These are phyloP conservation scores for Phytophthora macrochlamydospora DNA, from an alignment of 352 stramenopile species.

Conservation along the genomic window DNA sequence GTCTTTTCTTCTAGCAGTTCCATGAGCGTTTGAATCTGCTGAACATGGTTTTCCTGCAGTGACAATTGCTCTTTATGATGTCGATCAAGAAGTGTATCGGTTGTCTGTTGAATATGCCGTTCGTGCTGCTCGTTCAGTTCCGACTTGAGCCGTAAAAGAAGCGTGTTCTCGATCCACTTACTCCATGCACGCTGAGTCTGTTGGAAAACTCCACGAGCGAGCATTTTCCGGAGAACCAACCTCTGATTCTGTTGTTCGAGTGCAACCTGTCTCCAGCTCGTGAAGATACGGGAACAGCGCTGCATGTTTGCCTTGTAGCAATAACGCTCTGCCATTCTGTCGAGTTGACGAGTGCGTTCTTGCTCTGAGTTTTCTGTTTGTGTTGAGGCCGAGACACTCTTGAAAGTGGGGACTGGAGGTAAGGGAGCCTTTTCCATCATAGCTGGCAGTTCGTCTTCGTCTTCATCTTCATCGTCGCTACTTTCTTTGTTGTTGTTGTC, in stretches of 20 bases:
- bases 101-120: slow-evolving; percentile 13
- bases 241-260: slow-evolving; percentile 11
- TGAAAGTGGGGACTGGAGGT: neutral
- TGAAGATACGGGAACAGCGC: slow-evolving; percentile 14
- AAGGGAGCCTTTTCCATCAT: slow-evolving; percentile 53
- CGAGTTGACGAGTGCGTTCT: slow-evolving; percentile 3
- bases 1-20: slow-evolving; percentile 29
- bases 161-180: slow-evolving; percentile 22
- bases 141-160: slow-evolving; percentile 8
- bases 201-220: slow-evolving; percentile 11
- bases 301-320: slow-evolving; percentile 12
- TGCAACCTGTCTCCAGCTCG: slow-evolving; percentile 13
- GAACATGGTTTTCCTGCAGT: slow-evolving; percentile 12
- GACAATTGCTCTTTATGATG: slow-evolving; percentile 18
- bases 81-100: slow-evolving; percentile 8
- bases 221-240: slow-evolving; percentile 16
- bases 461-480: slow-evolving; percentile 18
- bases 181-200: slow-evolving; percentile 6
- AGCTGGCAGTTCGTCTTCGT: slow-evolving; percentile 49
- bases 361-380: slow-evolving; percentile 32
- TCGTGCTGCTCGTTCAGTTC: slow-evolving; percentile 15
- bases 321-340: slow-evolving; percentile 23
- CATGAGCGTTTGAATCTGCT: slow-evolving; percentile 32
- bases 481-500: neutral
- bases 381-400: slow-evolving; percentile 16